A percentile compares a stretch with the other conserved stretches of the same genome.
Evolutionary conservation across 1,284 basidiomycete species (phyloP).

Genomic region (Termitomyces sp.): DNA sequence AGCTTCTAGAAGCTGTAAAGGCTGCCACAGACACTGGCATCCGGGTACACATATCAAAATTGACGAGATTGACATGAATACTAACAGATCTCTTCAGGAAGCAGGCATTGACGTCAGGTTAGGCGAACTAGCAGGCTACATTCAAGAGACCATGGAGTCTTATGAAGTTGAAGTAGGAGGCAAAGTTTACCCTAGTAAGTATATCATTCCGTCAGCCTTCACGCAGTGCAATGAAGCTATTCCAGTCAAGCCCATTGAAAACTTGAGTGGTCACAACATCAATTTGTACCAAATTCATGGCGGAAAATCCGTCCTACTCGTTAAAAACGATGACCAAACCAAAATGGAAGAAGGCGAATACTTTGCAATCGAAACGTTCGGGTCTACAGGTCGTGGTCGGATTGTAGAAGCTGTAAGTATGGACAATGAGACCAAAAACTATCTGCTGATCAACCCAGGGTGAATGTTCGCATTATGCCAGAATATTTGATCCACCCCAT

Average conservation of each 20-base stretch:
- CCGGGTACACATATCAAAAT: constrained; percentile 42
- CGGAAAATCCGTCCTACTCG: constrained; percentile 85
- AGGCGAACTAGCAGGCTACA: constrained; percentile 87
- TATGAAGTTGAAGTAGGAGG: constrained; percentile 94
- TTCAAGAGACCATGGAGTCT: constrained; percentile 99
- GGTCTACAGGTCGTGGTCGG: constrained; percentile 90
- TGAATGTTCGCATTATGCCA: constrained; percentile 92
- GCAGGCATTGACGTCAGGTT: constrained; percentile 95
- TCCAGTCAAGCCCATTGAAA: constrained; percentile 85
- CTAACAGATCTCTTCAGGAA: constrained; percentile 49
- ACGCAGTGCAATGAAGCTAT: neutral
- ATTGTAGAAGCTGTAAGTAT: constrained; percentile 78
- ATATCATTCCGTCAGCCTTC: neutral
- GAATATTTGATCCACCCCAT: constrained; percentile 62
- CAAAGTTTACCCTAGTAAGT: constrained; percentile 78
- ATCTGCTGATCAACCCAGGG: constrained; percentile 46
- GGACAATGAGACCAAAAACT: constrained; percentile 8
- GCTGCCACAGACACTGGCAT: constrained; percentile 93
- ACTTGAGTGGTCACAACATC: constrained; percentile 91
- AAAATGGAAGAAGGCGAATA: constrained; percentile 99
- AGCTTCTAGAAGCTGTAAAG: constrained; percentile 85
- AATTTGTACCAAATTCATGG: constrained; percentile 87
- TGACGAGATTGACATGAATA: neutral
- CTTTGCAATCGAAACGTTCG: constrained; percentile 99
- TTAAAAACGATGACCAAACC: constrained; percentile 84